These are phyloP conservation scores for Yamadazyma blattariae DNA, from an alignment of 1,139 yeast genomes.

Conservation along the genomic window DNA sequence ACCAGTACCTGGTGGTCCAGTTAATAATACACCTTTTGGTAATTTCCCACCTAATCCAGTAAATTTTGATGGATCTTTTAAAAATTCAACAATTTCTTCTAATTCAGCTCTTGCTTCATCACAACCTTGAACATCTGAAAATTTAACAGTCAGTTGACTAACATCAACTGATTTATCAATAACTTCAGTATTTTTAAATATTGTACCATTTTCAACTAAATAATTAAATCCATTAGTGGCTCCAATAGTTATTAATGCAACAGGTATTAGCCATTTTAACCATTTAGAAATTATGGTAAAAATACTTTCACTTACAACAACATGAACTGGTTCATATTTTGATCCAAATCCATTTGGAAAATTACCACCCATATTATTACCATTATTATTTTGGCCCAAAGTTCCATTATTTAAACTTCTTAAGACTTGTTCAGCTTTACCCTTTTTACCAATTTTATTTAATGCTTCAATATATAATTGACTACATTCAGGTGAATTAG, in stretches of 20 bases:
- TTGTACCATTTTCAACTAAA: constrained; percentile 80
- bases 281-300: constrained; percentile 77
- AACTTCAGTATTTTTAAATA: constrained; percentile 73
- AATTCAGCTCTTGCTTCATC: constrained; percentile 98
- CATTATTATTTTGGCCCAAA: constrained; percentile 3
- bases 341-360: constrained; percentile 45
- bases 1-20: constrained; percentile 99
- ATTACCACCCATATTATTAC: constrained; percentile 4
- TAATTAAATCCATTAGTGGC: constrained; percentile 74
- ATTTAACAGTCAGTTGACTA: constrained; percentile 81
- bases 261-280: constrained; percentile 85
- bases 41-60: constrained; percentile 96
- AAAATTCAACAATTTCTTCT: constrained; percentile 94
- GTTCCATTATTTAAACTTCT: constrained; percentile 19
- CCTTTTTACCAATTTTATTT: constrained; percentile 69
- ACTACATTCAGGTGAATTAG: constrained; percentile 75
- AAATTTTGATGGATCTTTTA: constrained; percentile 93
- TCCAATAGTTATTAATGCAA: constrained; percentile 71
- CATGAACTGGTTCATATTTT: constrained; percentile 80
- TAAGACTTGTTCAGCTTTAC: constrained; percentile 68
- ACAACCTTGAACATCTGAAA: constrained; percentile 93
- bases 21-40: constrained; percentile 93
- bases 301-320: constrained; percentile 80
- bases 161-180: constrained; percentile 81
- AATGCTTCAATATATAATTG: constrained; percentile 77